Evolutionary conservation across 1,139 yeast genomes (phyloP).

Genomic region (Candida glucosophila): DNA sequence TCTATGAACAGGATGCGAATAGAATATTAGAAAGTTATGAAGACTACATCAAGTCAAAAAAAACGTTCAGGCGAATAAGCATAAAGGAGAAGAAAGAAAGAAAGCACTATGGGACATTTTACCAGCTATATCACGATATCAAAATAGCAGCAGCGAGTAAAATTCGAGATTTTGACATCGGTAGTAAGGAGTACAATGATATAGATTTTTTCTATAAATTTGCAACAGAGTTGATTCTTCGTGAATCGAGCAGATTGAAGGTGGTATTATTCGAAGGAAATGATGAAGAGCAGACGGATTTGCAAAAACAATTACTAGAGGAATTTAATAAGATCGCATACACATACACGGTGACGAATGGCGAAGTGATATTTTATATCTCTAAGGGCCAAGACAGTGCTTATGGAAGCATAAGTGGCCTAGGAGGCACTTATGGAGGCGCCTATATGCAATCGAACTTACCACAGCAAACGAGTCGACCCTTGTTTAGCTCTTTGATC

Average conservation of each 20-base stretch:
- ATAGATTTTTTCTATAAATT: conserved; percentile 66
- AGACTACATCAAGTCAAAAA: conserved; percentile 19
- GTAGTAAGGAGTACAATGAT: conserved; percentile 46
- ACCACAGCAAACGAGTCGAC: conserved; percentile 29
- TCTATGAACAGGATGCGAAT: conserved; percentile 36
- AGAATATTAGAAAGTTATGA: conserved; percentile 35
- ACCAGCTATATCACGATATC: conserved; percentile 64
- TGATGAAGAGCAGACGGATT: conserved; percentile 11
- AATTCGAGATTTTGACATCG: conserved; percentile 42
- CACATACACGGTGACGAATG: conserved; percentile 49
- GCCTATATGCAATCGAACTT: conserved; percentile 16
- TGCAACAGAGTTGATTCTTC: conserved; percentile 58
- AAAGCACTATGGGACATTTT: conserved; percentile 36
- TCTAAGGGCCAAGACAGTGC: conserved; percentile 25
- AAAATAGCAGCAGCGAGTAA: conserved; percentile 51
- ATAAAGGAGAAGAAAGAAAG: conserved; percentile 13
- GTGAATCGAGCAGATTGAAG: conserved; percentile 53
- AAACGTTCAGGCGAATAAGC: conserved; percentile 12
- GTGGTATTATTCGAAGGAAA: conserved; percentile 7
- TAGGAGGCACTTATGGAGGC: conserved; percentile 9
- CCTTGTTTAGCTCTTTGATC: conserved; percentile 62
- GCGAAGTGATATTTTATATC: conserved; percentile 47
- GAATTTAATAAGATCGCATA: conserved; percentile 66
- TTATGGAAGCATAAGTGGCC: conserved; percentile 4
- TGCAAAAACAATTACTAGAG: conserved; percentile 25